A percentile compares a stretch with the other conserved stretches of the same genome.
These are phyloP conservation scores for Rhodotorula graminis DNA, from an alignment of 768 basidiomycete species.

Conservation along the genomic window DNA sequence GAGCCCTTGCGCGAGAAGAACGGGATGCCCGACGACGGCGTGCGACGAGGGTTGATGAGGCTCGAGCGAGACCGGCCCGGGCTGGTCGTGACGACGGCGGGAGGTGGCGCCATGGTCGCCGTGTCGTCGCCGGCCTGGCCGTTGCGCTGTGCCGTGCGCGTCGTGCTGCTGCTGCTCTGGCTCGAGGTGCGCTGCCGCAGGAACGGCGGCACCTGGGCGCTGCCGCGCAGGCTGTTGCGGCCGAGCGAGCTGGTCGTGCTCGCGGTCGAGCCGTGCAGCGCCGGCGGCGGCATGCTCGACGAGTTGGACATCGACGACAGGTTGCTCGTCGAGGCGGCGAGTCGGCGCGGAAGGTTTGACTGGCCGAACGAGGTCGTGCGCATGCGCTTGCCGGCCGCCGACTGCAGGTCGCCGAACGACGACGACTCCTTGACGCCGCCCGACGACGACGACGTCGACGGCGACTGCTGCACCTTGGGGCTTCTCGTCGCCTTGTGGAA, in stretches of 20 bases:
- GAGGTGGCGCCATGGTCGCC: slow-evolving; percentile 8
- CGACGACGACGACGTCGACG: not conserved
- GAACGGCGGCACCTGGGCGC: slow-evolving; percentile 54
- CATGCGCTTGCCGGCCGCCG: slow-evolving; percentile 6
- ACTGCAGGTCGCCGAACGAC: slow-evolving; percentile 28
- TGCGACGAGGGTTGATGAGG: slow-evolving; percentile 60
- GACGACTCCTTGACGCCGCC: slow-evolving; percentile 34
- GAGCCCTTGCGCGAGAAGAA: slow-evolving; percentile 90
- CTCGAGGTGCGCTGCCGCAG: slow-evolving; percentile 51
- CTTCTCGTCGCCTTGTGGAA: slow-evolving; percentile 36
- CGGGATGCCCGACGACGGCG: slow-evolving; percentile 86
- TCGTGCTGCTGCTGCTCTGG: slow-evolving; percentile 27
- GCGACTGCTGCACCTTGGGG: slow-evolving; percentile 18
- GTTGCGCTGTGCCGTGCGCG: slow-evolving; percentile 40
- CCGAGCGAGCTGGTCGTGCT: slow-evolving; percentile 27
- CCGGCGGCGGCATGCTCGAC: not conserved
- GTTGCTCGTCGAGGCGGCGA: slow-evolving; percentile 37
- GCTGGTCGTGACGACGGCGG: slow-evolving; percentile 28
- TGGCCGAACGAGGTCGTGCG: slow-evolving; percentile 13
- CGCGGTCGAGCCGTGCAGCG: slow-evolving; percentile 7
- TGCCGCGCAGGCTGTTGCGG: slow-evolving; percentile 23
- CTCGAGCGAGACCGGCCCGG: slow-evolving; percentile 35
- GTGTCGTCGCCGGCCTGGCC: slow-evolving; percentile 41
- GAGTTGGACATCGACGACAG: slow-evolving; percentile 20
- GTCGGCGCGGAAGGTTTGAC: slow-evolving; percentile 12